Percentiles rank a stretch among this genome's conserved stretches.
These are phyloP conservation scores for Cylindrotheca fusiformis DNA, from an alignment of 108 stramenopile genomes.

Conservation along the genomic window DNA sequence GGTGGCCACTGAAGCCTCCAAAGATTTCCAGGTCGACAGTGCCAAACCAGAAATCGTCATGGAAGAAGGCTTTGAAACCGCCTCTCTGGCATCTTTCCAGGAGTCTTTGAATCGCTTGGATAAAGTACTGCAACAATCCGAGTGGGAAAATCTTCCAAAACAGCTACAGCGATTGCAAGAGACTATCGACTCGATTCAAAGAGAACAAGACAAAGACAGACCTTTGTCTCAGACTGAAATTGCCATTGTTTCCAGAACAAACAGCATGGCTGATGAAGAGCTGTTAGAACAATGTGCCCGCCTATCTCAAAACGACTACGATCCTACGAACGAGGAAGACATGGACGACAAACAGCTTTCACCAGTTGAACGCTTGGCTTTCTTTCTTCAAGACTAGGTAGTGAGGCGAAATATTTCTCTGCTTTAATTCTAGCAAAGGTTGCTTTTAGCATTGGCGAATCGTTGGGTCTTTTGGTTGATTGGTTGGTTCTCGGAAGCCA, in stretches of 20 bases:
- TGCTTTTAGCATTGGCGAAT: no score
- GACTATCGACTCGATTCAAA: slow-evolving; percentile 26
- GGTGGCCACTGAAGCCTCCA: background rate
- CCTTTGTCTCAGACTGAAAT: slow-evolving; percentile 34
- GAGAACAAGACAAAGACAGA: slow-evolving; percentile 9
- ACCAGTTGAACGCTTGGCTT: slow-evolving; percentile 25
- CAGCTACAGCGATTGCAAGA: slow-evolving; percentile 24
- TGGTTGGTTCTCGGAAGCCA: no score
- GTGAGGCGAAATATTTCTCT: no score
- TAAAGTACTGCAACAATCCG: slow-evolving; percentile 11
- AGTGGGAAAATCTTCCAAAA: slow-evolving; percentile 23
- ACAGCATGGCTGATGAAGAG: slow-evolving; percentile 9
- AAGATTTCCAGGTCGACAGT: background rate
- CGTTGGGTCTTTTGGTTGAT: no score
- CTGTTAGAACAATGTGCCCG: background rate
- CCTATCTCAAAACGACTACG: background rate
- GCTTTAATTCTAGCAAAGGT: no score
- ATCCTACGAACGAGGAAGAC: background rate
- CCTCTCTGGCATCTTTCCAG: background rate
- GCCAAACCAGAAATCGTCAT: background rate
- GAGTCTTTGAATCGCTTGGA: slow-evolving; percentile 11
- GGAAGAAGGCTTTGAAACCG: background rate
- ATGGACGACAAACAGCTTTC: background rate
- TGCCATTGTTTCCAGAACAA: slow-evolving; percentile 24
- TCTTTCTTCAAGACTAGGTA: slow-evolving; percentile 13